Conservation (phyloP, 805 yeast genomes). For the Sugiyamaella marilandica region DNA sequence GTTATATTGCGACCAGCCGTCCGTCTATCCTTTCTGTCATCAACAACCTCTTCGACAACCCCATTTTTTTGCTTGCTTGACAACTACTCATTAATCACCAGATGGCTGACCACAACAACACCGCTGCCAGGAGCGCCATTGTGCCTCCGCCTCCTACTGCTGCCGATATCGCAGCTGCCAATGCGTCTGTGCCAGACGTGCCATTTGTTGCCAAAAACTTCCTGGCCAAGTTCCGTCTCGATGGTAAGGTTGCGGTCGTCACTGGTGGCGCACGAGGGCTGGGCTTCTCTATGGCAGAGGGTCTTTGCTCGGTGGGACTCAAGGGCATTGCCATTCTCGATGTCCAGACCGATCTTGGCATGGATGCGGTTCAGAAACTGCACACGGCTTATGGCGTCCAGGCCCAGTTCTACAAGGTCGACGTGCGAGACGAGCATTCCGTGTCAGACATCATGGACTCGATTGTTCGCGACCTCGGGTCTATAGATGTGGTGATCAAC, state of each 20-base stretch:
- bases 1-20: background rate
- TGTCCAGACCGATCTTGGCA: conserved; percentile 57
- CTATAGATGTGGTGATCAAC: conserved; percentile 54
- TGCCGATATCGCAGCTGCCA: conserved; percentile 35
- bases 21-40: background rate
- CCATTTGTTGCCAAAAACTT: conserved; percentile 36
- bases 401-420: conserved; percentile 62
- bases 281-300: conserved; percentile 57
- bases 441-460: conserved; percentile 50
- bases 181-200: conserved; percentile 29
- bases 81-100: background rate
- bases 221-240: conserved; percentile 45
- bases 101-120: conserved; percentile 10
- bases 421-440: conserved; percentile 48
- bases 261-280: conserved; percentile 71
- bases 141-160: conserved; percentile 40
- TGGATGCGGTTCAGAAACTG: conserved; percentile 55
- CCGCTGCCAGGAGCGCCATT: conserved; percentile 32
- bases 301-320: conserved; percentile 50
- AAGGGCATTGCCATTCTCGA: conserved; percentile 51
- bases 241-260: conserved; percentile 57
- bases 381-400: conserved; percentile 47
- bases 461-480: conserved; percentile 50
- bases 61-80: background rate
- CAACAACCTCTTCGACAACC: background rate